Conservation (phyloP, 805 yeast genomes). For the Starmerella vitae region DNA sequence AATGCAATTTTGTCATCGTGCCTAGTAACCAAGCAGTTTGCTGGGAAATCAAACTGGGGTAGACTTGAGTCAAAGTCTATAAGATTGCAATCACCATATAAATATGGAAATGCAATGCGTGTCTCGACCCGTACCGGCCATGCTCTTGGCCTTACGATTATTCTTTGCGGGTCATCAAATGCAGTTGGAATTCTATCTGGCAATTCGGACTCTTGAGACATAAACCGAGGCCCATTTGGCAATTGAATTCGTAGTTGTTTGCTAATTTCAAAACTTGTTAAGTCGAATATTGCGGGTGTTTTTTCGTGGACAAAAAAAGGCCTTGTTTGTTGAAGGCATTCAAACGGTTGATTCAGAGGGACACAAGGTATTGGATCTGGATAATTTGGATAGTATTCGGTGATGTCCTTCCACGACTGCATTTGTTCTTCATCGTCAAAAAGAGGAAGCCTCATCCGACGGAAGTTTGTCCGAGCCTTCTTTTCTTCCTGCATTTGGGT, state of each 20-base stretch:
- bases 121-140: slow-evolving; percentile 60
- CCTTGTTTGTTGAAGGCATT: not conserved
- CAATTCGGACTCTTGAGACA: slow-evolving; percentile 45
- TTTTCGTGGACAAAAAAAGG: not conserved
- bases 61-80: slow-evolving; percentile 33
- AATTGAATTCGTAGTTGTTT: slow-evolving; percentile 76
- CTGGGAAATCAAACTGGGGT: slow-evolving; percentile 52
- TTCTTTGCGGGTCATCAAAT: slow-evolving; percentile 76
- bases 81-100: slow-evolving; percentile 61
- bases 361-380: slow-evolving; percentile 37
- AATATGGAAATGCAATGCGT: slow-evolving; percentile 69
- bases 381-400: slow-evolving; percentile 52
- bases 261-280: slow-evolving; percentile 72
- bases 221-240: slow-evolving; percentile 95
- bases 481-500: slow-evolving; percentile 85
- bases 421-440: slow-evolving; percentile 98
- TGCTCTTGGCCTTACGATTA: slow-evolving; percentile 53
- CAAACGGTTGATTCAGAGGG: not conserved
- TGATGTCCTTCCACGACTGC: slow-evolving; percentile 62
- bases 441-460: slow-evolving; percentile 86
- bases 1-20: slow-evolving; percentile 9
- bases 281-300: slow-evolving; percentile 31
- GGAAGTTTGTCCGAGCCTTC: slow-evolving; percentile 76
- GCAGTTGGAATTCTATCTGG: slow-evolving; percentile 63
- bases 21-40: slow-evolving; percentile 29